A percentile compares a stretch with the other conserved stretches of the same genome.
Evolutionary conservation across 1,139 yeast species (phyloP).

Genomic region (Diutina rugosa): DNA sequence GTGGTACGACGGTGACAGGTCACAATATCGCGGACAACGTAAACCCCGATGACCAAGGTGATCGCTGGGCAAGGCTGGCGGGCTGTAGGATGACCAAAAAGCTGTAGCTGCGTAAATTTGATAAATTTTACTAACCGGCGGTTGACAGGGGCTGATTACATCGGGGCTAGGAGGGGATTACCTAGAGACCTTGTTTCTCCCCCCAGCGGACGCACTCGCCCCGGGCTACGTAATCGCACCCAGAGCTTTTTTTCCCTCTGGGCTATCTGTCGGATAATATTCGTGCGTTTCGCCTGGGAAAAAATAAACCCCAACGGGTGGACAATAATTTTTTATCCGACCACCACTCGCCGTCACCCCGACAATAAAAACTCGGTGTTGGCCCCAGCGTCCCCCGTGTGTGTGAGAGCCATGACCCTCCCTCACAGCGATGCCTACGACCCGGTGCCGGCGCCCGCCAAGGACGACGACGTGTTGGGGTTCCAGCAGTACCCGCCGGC

Average conservation of each 20-base stretch:
- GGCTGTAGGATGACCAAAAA: too few relatives aligned
- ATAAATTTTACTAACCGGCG: not conserved
- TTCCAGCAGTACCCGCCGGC: not conserved
- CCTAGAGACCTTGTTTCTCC: not conserved
- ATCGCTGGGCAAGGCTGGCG: too few relatives aligned
- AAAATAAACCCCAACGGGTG: not conserved
- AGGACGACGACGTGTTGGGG: not conserved
- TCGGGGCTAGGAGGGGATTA: not conserved
- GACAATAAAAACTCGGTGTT: not conserved
- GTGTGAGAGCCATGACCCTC: not conserved
- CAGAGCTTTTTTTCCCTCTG: too few relatives aligned
- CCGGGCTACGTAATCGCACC: not conserved
- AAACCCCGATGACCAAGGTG: too few relatives aligned
- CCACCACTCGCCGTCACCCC: not conserved
- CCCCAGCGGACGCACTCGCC: not conserved
- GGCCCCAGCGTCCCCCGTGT: not conserved
- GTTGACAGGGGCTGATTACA: not conserved
- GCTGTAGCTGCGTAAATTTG: too few relatives aligned
- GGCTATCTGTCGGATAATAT: not conserved
- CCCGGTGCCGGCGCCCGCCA: not conserved
- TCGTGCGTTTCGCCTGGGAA: not conserved
- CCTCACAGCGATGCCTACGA: not conserved
- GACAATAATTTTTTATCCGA: not conserved
- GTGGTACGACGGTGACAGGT: too few relatives aligned
- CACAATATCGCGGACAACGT: too few relatives aligned